These are phyloP conservation scores for Chrysoporthe austroafricana DNA, from an alignment of 2,329 filamentous ascomycete genomes.

Conservation along the genomic window DNA sequence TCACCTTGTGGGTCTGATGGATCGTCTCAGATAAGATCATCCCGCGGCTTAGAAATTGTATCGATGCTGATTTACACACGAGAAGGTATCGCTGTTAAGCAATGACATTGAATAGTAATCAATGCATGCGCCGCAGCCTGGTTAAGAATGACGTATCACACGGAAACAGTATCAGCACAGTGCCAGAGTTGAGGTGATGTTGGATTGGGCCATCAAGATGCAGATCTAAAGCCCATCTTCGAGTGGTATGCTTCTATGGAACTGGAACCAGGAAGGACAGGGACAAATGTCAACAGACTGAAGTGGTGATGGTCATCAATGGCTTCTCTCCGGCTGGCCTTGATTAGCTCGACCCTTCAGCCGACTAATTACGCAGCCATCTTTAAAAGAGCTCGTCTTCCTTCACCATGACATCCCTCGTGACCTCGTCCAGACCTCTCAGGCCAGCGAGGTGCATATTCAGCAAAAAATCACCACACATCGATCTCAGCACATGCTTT, in stretches of 20 bases:
- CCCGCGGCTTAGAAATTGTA: no score
- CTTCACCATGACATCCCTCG: slow-evolving; percentile 20
- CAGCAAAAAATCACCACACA: slow-evolving; percentile 25
- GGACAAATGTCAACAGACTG: neutral
- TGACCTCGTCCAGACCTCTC: slow-evolving; percentile 19
- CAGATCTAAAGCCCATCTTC: neutral
- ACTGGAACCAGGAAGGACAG: neutral
- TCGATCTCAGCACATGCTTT: slow-evolving; percentile 23
- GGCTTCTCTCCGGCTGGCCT: neutral
- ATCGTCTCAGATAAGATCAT: no score
- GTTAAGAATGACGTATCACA: no score
- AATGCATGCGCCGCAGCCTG: no score
- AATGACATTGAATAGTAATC: no score
- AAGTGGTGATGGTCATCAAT: no score
- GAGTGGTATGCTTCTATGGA: neutral
- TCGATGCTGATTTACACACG: no score
- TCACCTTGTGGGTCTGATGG: no score
- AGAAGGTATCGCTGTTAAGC: no score
- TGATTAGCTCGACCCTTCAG: no score
- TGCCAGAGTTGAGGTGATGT: no score
- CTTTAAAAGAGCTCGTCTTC: slow-evolving; percentile 18
- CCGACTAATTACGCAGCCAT: neutral
- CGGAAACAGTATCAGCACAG: neutral
- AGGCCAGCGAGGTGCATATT: slow-evolving; percentile 25
- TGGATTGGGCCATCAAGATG: neutral